Conservation (phyloP, 306 rosid species). For the Glycyrrhiza uralensis region DNA sequence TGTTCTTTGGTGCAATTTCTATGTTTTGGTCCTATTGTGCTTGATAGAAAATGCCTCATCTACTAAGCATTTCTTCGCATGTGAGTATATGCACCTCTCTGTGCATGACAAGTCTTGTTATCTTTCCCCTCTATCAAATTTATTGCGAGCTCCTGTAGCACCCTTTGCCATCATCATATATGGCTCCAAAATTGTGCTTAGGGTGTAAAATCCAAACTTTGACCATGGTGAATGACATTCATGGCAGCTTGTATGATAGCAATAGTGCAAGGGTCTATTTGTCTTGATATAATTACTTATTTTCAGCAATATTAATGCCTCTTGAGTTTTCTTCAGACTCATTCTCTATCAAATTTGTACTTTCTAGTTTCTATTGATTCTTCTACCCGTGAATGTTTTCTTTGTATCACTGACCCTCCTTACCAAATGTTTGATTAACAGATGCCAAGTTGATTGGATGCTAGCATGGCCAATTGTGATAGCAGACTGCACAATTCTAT, state of each 20-base stretch:
- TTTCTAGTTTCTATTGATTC: not conserved
- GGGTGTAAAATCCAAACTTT: no score
- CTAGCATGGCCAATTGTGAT: constrained; percentile 25
- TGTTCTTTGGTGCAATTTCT: not conserved
- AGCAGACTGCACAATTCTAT: not conserved
- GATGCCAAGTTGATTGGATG: constrained; percentile 47
- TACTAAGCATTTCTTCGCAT: not conserved
- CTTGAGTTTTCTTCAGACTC: not conserved
- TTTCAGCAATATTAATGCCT: not conserved
- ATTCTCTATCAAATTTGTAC: not conserved
- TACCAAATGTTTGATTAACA: constrained; percentile 16
- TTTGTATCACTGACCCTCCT: not conserved
- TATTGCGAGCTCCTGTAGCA: not conserved
- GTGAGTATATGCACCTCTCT: not conserved
- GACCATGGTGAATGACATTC: no score
- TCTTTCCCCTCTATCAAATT: not conserved
- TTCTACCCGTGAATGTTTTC: constrained; percentile 1
- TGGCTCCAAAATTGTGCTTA: no score
- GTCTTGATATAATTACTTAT: constrained; percentile 3
- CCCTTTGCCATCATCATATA: not conserved
- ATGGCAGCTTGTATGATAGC: no score
- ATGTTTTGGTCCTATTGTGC: not conserved
- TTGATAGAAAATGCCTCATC: not conserved
- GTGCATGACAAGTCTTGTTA: not conserved
- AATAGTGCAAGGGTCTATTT: no score